Conservation (phyloP, 805 yeast species). For the Yamadazyma endophytica region DNA sequence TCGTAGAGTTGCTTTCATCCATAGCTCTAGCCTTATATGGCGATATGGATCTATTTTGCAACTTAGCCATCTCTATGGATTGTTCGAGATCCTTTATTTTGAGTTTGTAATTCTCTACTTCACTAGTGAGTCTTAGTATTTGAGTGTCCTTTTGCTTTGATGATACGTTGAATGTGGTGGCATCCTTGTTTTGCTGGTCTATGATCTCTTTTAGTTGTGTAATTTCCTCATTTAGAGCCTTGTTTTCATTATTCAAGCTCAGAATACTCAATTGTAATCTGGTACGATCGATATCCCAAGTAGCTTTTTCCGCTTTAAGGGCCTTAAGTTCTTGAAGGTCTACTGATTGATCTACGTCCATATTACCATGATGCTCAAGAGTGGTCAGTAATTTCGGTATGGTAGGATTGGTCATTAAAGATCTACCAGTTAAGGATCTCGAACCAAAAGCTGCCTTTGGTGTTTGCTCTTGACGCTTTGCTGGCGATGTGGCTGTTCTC, state of each 20-base stretch:
- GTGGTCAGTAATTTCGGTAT: constrained; percentile 8
- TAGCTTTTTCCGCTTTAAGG: constrained; percentile 50
- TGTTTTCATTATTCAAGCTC: constrained; percentile 19
- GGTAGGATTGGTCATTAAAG: constrained; percentile 22
- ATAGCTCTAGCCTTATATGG: constrained; percentile 2
- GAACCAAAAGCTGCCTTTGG: constrained; percentile 25
- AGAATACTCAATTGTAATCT: constrained; percentile 19
- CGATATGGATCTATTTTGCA: constrained; percentile 15
- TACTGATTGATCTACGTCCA: constrained; percentile 11
- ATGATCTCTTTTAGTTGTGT: constrained; percentile 20
- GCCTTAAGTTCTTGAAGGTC: constrained; percentile 46
- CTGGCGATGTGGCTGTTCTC: constrained; percentile 68
- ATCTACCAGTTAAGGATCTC: constrained; percentile 42
- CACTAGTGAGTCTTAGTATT: constrained; percentile 54
- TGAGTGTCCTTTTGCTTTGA: constrained; percentile 70
- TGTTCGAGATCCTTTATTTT: constrained; percentile 52
- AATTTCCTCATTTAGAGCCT: constrained; percentile 20
- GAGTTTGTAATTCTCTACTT: constrained; percentile 54
- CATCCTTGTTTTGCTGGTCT: constrained; percentile 46
- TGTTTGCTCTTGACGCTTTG: constrained; percentile 39
- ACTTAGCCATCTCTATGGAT: constrained; percentile 28
- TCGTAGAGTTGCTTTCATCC: neutral
- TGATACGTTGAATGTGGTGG: constrained; percentile 46
- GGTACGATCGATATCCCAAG: constrained; percentile 28
- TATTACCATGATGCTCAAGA: neutral